Evolutionary conservation across 805 yeast genomes (phyloP), one percentile per base, ranked within the genome.

Genomic region (Candida manassasensis): DNA sequence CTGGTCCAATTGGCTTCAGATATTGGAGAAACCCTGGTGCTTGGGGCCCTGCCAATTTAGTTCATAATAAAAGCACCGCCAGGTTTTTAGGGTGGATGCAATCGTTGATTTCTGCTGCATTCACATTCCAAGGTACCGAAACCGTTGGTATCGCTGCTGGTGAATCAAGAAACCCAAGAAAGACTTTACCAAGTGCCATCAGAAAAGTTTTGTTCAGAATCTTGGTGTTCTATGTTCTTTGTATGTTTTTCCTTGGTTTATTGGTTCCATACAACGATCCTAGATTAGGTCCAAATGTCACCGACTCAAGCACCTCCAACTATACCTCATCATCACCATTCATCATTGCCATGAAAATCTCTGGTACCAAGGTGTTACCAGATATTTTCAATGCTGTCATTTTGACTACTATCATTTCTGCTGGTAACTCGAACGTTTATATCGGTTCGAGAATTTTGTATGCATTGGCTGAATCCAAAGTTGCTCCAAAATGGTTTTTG

Each of bases 21-120:
- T 82, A 82, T 57, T 82, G 89, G 90, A 74, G 85, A 61, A 56
- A 82, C 50, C 87, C 88, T 10, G 87, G 87, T 44, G 73, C 86
- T 8, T 78, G 83, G 78, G 84, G 85, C 31, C 77, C 75, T 32
- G 86, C 85, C 34, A 69, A 72, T 24, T 57, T 73, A 22, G 76
- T 77, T 9, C 42, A 52, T 11, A 64, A 75, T 50, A 48, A 47
- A 6, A 63, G 67, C 41, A 76, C 81, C 31, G 84, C 69, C 34
- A 67, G 79, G 52, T 79, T 81, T 50, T 59, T 80, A 34, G 86
- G 86, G 34, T 80, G 83, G 81, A 71, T 81, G 36, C 67, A 78
- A 7, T 80, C 87, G 4, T 66, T 82, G 48, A 71, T 82, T 43
- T 75, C 75, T 38, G 85, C 89, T 24, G 83, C 84, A n/a, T 83